Base-by-base conservation (phyloP, 1,139 yeast species). In the Taphrina confusa region DNA sequence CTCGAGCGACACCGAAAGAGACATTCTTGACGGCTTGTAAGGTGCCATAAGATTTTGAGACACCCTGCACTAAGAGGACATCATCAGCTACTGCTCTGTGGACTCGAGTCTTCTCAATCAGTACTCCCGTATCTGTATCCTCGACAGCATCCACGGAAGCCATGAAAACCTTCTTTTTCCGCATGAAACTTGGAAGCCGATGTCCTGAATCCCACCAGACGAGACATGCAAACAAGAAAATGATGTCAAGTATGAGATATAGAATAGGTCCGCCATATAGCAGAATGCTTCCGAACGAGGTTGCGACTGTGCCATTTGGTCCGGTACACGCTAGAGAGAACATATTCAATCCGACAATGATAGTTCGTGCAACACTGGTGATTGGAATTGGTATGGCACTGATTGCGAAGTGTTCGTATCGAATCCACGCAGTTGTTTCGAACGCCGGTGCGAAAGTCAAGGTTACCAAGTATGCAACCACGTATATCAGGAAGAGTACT, bases 211-310 rank as follows among this genome's bases (percentile, higher is more conserved):
- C 76, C 70, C 72, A 71, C 72, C 74, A 71, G 4, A 72, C 33
- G 9, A 73, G 64, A 39, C 67, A 65, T 1, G 63, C 63, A 58
- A 67, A 71, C 28, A 69, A 61, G 1, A 68, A 58, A 4, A 66
- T 23, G 9, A 65, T 51, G 57, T 73, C 75, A 22, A 71, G 40
- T 12, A 67, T 58, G 45, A 73, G 66, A 51, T 73, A 73, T 9
- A 73, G 61, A 27, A 73, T 69, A 1, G 75, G 75, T 1, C 73
- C 73, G 4, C 76, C 76, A 60, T 68, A 73, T 2, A 74, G 74
- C 8, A 65, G 45, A 27, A 73, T 71, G 52, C 68, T 61, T 3
- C 74, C 75, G 55, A 65, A 64, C 52, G 67, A 68, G 1, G 70
- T 54, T 16, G 71, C 65, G 23, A 64, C 63, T 6, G 33, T 44